Base-by-base conservation (phyloP, 169 alveolate genomes). In the Plasmodium sp. region DNA sequence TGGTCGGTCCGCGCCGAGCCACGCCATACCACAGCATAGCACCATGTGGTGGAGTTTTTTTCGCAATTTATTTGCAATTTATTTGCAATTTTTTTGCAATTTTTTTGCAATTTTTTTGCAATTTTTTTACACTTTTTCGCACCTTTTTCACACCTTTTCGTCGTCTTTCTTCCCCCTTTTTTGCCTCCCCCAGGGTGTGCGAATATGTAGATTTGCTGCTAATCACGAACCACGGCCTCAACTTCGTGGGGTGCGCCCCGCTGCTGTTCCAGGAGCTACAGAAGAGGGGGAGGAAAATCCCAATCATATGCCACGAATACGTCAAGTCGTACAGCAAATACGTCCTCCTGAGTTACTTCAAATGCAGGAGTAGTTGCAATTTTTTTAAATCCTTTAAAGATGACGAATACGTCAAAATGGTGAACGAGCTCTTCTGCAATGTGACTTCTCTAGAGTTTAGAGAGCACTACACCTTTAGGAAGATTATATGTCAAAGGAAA, bases 231-330 rank as follows among this genome's bases (percentile, higher is more conserved):
- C 90, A 90, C 51, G 48, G 83, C 39, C 83, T 90, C 27, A 90
- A n/a, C 14, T 90, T 36, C 73, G 83, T 90, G 71, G 94, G 94
- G 31, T 54, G 91, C 54, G 56, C 82, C 2, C 94, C 94, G 6
- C 33, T 90, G 34, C 51, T 90, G 0, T 90, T 39, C 74, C 67
- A 31, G 75, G 90, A 90, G 31, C 82, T 90, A 34, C 22, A 41
- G n/a, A 90, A 90, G 33, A 31, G 72, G 27, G 80, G 80, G 4
- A 90, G 18, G 36, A 90, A 67, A 45, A 81, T 90, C 16, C 56
- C 84, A 12, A 80, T 90, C 9, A 79, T 90, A 79, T 90, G 94
- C 22, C 94, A 90, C 51, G 94, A 90, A 80, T 90, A 80, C 22
- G 77, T 81, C 34, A 79, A 90, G 45, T 12, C 88, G 18, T 90